A percentile compares a stretch with the other conserved stretches of the same genome.
Conservation (phyloP, 2,329 filamentous ascomycete species). For the Fusarium sp. region DNA sequence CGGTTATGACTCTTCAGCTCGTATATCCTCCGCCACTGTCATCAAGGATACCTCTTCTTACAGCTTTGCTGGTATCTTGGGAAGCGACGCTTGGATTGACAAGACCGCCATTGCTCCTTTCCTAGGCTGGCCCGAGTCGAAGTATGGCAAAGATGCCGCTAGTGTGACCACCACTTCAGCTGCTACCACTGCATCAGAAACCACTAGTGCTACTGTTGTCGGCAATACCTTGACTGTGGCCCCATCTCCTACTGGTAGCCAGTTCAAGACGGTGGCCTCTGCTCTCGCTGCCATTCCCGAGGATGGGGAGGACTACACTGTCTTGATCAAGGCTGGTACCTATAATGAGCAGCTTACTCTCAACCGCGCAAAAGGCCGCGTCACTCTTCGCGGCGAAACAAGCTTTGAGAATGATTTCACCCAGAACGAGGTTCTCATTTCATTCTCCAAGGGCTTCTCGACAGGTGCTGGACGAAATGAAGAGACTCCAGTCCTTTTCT, state of each 20-base stretch:
- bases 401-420: conserved; percentile 43
- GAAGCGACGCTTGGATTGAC: conserved; percentile 52
- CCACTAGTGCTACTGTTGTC: conserved; percentile 6
- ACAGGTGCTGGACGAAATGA: conserved; percentile 59
- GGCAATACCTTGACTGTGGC: conserved; percentile 48
- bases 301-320: conserved; percentile 43
- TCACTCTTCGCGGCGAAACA: conserved; percentile 43
- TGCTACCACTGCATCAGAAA: conserved; percentile 23
- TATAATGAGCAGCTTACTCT: conserved; percentile 44
- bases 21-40: conserved; percentile 43
- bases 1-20: conserved; percentile 44
- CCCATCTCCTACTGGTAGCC: conserved; percentile 52
- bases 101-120: conserved; percentile 49
- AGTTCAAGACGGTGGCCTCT: conserved; percentile 58
- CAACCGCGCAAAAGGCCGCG: conserved; percentile 28
- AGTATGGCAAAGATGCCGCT: conserved; percentile 35
- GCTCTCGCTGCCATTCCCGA: conserved; percentile 58
- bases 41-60: conserved; percentile 63
- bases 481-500: conserved; percentile 59
- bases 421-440: conserved; percentile 39
- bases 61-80: conserved; percentile 57
- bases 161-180: conserved; percentile 19
- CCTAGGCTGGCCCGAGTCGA: conserved; percentile 48
- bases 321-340: conserved; percentile 44
- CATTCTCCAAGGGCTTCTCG: conserved; percentile 37